phyloP scores from a whole-genome alignment of 306 rosid genomes.

The Luffa acutangula region DNA sequence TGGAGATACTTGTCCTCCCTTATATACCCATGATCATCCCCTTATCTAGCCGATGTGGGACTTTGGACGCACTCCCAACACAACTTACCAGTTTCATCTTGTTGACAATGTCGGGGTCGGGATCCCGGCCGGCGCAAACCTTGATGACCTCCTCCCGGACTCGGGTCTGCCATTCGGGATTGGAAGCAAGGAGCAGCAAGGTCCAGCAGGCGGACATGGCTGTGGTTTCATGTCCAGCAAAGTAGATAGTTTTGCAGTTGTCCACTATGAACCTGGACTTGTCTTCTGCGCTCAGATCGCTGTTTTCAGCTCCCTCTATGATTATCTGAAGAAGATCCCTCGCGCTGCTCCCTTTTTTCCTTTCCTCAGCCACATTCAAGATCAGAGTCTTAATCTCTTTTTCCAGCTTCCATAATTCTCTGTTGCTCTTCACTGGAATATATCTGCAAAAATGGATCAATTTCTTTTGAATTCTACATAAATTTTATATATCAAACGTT shows the following conservation, averaged over 20 bases:
- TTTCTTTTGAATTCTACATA: background rate
- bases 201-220: slow-evolving; percentile 33
- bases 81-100: slow-evolving; percentile 39
- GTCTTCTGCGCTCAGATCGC: slow-evolving; percentile 12
- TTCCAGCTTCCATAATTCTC: slow-evolving; percentile 33
- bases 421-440: slow-evolving; percentile 42
- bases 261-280: slow-evolving; percentile 20
- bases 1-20: too few species aligned
- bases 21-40: too few species aligned
- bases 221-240: slow-evolving; percentile 34
- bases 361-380: slow-evolving; percentile 18
- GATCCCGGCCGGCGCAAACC: slow-evolving; percentile 17
- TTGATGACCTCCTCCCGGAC: slow-evolving; percentile 24
- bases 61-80: too few species aligned
- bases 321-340: slow-evolving; percentile 26
- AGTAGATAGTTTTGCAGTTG: slow-evolving; percentile 32
- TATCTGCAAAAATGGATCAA: slow-evolving; percentile 13
- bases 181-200: slow-evolving; percentile 35
- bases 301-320: slow-evolving; percentile 23
- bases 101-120: slow-evolving; percentile 24
- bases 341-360: slow-evolving; percentile 8
- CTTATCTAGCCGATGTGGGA: too few species aligned
- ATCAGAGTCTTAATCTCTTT: slow-evolving; percentile 33
- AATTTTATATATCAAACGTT: too few species aligned
- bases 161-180: slow-evolving; percentile 37